Evolutionary conservation across 257 asterid genomes (phyloP).

Genomic region (Pogostemon cablin): DNA sequence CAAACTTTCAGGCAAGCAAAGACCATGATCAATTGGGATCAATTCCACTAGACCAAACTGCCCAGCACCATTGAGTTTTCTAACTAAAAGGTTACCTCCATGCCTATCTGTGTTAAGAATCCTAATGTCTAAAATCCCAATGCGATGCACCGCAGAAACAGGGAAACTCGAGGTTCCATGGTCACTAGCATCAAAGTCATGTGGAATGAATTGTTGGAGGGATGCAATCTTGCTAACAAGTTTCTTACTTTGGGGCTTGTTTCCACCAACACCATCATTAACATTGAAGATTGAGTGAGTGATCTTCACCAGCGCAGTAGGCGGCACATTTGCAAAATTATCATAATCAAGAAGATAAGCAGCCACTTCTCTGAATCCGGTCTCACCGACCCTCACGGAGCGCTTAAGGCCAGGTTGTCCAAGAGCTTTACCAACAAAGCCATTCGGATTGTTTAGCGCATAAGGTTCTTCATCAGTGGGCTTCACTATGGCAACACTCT

Average conservation of each 20-base stretch:
- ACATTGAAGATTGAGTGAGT: slow-evolving; percentile 88
- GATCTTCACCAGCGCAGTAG: slow-evolving; percentile 89
- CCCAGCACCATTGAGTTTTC: slow-evolving; percentile 79
- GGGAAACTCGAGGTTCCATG: slow-evolving; percentile 97
- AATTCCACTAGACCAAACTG: slow-evolving; percentile 84
- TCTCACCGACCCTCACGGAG: slow-evolving; percentile 89
- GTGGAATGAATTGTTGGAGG: slow-evolving; percentile 79
- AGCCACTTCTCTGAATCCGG: slow-evolving; percentile 96
- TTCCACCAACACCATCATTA: slow-evolving; percentile 77
- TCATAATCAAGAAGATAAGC: slow-evolving; percentile 92
- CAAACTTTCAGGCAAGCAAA: slow-evolving; percentile 84
- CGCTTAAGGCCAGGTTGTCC: slow-evolving; percentile 94
- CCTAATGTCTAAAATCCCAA: slow-evolving; percentile 94
- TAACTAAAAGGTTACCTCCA: slow-evolving; percentile 90
- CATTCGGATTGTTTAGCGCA: slow-evolving; percentile 97
- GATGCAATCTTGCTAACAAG: slow-evolving; percentile 96
- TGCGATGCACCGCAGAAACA: slow-evolving; percentile 86
- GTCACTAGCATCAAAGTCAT: slow-evolving; percentile 97
- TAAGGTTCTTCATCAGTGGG: slow-evolving; percentile 98
- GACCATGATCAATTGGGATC: slow-evolving; percentile 94
- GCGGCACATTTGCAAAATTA: slow-evolving; percentile 91
- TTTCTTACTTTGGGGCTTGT: slow-evolving; percentile 61
- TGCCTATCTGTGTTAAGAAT: slow-evolving; percentile 95
- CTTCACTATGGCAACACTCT: slow-evolving; percentile 92
- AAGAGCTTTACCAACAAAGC: slow-evolving; percentile 88